Evolutionary conservation across 306 rosid species (phyloP).

Genomic region (Neltuma alba): DNA sequence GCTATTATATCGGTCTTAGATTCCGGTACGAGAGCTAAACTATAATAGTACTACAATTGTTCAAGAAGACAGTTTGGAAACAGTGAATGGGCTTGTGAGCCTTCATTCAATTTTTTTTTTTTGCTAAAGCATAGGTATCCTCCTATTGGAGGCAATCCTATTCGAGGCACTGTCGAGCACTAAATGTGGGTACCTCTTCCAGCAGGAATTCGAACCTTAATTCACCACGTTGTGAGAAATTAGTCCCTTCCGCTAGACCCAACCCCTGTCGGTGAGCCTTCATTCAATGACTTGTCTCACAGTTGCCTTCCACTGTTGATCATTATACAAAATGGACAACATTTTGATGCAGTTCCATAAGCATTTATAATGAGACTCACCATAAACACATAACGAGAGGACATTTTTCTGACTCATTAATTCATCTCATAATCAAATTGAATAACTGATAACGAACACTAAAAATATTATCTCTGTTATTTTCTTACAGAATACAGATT

Average conservation of each 20-base stretch:
- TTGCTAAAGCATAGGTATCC: too few species aligned
- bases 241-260: too few species aligned
- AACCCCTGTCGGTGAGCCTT: too few species aligned
- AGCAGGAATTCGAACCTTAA: too few species aligned
- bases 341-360: not conserved
- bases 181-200: too few species aligned
- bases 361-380: not conserved
- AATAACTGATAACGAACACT: not conserved
- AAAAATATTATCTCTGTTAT: not conserved
- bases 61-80: not conserved
- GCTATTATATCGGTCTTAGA: too few species aligned
- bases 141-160: too few species aligned
- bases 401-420: not conserved
- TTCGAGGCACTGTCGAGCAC: too few species aligned
- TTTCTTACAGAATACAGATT: conserved; percentile 24
- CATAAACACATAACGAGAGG: not conserved
- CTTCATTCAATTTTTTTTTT: too few species aligned
- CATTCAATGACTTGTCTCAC: conserved; percentile 23
- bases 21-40: too few species aligned
- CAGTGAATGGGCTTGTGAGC: too few species aligned
- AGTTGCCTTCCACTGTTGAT: not conserved
- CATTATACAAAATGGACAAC: not conserved
- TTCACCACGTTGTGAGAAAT: too few species aligned
- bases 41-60: not conserved
- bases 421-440: not conserved